phyloP scores from a whole-genome alignment of 139 green algal genomes.

The Micromonas commoda region DNA sequence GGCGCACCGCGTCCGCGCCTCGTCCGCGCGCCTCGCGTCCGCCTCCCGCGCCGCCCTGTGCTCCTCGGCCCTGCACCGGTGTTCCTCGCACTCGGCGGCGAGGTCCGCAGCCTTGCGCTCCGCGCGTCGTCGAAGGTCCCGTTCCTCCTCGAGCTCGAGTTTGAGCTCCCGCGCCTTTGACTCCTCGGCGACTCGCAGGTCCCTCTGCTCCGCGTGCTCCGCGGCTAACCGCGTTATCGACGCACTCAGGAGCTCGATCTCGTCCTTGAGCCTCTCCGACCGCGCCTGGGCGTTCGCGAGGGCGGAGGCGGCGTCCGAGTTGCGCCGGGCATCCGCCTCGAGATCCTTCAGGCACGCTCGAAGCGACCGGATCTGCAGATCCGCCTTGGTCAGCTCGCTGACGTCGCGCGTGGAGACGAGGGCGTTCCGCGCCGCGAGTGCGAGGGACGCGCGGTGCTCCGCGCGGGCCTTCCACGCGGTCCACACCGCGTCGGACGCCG shows the following conservation, averaged over 20 bases:
- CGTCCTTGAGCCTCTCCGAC: not conserved
- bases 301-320: not conserved
- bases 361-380: not conserved
- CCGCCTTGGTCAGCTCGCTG: not conserved
- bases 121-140: not conserved
- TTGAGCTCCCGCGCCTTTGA: not conserved
- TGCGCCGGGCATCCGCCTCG: not conserved
- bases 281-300: not conserved
- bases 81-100: not conserved
- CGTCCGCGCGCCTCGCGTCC: no score
- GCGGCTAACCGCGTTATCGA: not conserved
- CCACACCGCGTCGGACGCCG: not conserved
- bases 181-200: not conserved
- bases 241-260: constrained; percentile 7
- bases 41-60: not conserved
- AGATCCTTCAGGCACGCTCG: not conserved
- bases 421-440: not conserved
- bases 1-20: no score
- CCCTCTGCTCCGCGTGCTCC: not conserved
- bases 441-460: not conserved
- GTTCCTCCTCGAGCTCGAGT: not conserved
- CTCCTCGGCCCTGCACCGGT: not conserved
- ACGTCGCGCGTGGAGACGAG: no score
- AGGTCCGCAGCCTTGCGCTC: not conserved
- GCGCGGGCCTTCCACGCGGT: not conserved